Evolutionary conservation across 176 grass and related monocot genomes (phyloP).

Genomic region (Cenchrus purpureus): DNA sequence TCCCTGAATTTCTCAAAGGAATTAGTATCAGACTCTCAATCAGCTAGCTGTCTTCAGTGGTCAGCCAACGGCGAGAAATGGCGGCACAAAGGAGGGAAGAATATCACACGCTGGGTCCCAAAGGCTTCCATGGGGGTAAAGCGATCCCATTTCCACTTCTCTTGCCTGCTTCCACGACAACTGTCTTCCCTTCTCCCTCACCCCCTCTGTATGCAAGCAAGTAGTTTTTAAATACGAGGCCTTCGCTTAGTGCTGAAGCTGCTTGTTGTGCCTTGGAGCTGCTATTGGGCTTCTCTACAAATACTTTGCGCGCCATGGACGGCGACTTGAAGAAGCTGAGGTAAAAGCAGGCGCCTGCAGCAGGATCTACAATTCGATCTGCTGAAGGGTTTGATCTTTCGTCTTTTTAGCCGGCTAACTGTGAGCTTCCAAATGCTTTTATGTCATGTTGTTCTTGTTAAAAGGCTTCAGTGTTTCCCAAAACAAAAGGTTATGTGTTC

Average conservation of each 20-base stretch:
- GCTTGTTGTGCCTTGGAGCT: conserved; percentile 31
- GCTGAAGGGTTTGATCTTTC: conserved; percentile 26
- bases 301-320: conserved; percentile 47
- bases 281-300: conserved; percentile 45
- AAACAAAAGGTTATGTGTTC: not conserved
- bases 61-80: conserved; percentile 36
- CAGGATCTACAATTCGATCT: conserved; percentile 19
- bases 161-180: conserved; percentile 43
- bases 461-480: not conserved
- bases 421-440: conserved; percentile 33
- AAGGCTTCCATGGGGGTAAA: conserved; percentile 56
- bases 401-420: not conserved
- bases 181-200: conserved; percentile 21
- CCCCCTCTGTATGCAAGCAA: conserved; percentile 40
- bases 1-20: conserved; percentile 1
- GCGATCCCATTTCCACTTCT: conserved; percentile 59
- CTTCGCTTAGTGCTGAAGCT: conserved; percentile 40
- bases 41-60: conserved; percentile 33
- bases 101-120: conserved; percentile 27
- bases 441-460: not conserved
- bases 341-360: conserved; percentile 26
- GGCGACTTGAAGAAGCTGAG: conserved; percentile 29
- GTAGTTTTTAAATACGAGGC: conserved; percentile 45
- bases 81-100: conserved; percentile 27
- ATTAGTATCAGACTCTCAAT: not conserved